A percentile compares a stretch with the other conserved stretches of the same genome.
Evolutionary conservation across 768 basidiomycete genomes (phyloP).

Genomic region (Tricholoma sp.): DNA sequence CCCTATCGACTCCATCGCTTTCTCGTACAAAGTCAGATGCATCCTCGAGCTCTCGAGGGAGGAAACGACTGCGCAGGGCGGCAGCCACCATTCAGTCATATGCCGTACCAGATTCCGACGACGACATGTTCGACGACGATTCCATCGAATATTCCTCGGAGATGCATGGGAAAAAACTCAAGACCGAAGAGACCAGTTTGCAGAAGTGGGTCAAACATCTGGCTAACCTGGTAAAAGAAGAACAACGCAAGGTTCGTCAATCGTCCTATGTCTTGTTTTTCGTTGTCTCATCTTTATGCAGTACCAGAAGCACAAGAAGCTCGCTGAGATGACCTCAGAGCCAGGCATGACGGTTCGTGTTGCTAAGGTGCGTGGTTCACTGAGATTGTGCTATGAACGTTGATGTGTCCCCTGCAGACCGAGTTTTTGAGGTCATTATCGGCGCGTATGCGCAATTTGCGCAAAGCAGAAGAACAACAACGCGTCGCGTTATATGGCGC

Average conservation of each 20-base stretch:
- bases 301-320: constrained; percentile 63
- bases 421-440: constrained; percentile 65
- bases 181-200: constrained; percentile 35
- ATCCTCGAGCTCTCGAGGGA: constrained; percentile 22
- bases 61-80: constrained; percentile 57
- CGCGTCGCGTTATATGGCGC: constrained; percentile 29
- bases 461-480: constrained; percentile 52
- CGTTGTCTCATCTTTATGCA: constrained; percentile 22
- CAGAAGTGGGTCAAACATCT: constrained; percentile 71
- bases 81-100: constrained; percentile 57
- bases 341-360: constrained; percentile 46
- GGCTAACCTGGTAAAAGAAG: constrained; percentile 51
- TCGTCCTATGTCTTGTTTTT: background rate
- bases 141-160: constrained; percentile 12
- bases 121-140: constrained; percentile 46
- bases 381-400: constrained; percentile 7
- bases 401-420: constrained; percentile 34
- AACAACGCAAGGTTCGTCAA: constrained; percentile 59
- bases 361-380: constrained; percentile 44
- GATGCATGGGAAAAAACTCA: constrained; percentile 30
- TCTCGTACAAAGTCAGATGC: constrained; percentile 11
- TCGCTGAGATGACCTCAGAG: constrained; percentile 37
- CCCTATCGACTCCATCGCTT: constrained; percentile 23
- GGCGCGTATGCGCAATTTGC: constrained; percentile 52
- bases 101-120: constrained; percentile 64